Evolutionary conservation across 2,329 filamentous ascomycete genomes (phyloP).

Genomic region (Aspergillus niger): DNA sequence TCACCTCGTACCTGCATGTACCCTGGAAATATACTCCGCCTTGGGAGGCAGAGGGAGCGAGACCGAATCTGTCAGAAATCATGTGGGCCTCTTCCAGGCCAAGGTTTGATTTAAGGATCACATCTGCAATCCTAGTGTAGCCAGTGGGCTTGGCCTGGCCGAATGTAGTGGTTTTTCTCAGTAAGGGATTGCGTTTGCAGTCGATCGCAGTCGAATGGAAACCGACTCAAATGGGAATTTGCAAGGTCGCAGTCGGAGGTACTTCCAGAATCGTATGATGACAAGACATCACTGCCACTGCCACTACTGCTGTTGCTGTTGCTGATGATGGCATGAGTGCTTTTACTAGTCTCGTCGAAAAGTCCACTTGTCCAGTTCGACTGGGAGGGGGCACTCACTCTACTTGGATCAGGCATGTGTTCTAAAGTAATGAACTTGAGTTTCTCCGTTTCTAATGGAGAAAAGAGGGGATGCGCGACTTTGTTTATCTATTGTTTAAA

Average conservation of each 20-base stretch:
- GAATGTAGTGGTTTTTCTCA: conserved; percentile 12
- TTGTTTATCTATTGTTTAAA: too few species aligned
- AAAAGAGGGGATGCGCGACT: neutral
- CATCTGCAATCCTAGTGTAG: conserved; percentile 35
- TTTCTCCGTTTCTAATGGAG: too few species aligned
- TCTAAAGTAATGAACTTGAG: neutral
- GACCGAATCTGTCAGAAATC: conserved; percentile 22
- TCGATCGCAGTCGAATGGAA: conserved; percentile 3
- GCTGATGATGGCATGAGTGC: neutral
- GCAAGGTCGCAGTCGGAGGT: conserved; percentile 3
- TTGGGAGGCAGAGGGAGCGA: neutral
- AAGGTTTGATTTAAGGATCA: conserved; percentile 46
- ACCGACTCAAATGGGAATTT: neutral
- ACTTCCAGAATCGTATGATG: conserved; percentile 1
- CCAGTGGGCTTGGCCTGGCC: conserved; percentile 29
- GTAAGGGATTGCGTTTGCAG: conserved; percentile 20
- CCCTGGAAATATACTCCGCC: conserved; percentile 7
- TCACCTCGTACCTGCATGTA: neutral
- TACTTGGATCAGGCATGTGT: neutral
- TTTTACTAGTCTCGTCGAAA: neutral
- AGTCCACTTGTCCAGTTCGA: too few species aligned
- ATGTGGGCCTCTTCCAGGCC: conserved; percentile 21
- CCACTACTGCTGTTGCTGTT: too few species aligned
- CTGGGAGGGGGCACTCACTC: neutral
- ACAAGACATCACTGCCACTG: neutral